These are phyloP conservation scores for Tilletiopsis washingtonensis DNA, from an alignment of 1,284 basidiomycete genomes.

Conservation along the genomic window DNA sequence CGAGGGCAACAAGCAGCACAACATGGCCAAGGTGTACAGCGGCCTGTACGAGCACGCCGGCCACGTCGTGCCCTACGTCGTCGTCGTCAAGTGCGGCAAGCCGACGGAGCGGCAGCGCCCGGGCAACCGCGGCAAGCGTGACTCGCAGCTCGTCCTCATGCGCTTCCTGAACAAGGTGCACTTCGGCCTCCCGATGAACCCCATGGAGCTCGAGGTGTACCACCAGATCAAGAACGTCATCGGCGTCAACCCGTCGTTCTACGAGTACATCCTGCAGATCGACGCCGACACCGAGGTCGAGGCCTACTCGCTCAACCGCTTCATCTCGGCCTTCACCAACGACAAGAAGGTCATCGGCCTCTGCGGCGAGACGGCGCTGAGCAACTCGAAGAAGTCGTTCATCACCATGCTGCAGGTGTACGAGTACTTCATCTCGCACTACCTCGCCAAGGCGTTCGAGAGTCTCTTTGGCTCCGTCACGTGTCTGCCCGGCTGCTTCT, in stretches of 20 bases:
- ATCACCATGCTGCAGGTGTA: slow-evolving; percentile 94
- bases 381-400: slow-evolving; percentile 84
- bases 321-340: slow-evolving; percentile 75
- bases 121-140: slow-evolving; percentile 63
- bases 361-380: slow-evolving; percentile 83
- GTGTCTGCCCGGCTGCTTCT: slow-evolving; percentile 69
- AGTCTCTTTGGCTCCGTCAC: slow-evolving; percentile 93
- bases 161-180: slow-evolving; percentile 98
- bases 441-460: slow-evolving; percentile 97
- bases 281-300: slow-evolving; percentile 90
- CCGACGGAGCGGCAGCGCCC: slow-evolving; percentile 86
- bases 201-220: slow-evolving; percentile 91
- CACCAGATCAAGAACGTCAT: slow-evolving; percentile 99
- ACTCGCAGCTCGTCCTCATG: slow-evolving; percentile 93
- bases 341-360: slow-evolving; percentile 89
- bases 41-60: slow-evolving; percentile 89
- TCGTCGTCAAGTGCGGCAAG: slow-evolving; percentile 93
- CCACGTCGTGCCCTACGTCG: slow-evolving; percentile 91
- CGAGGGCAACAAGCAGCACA: slow-evolving; percentile 90
- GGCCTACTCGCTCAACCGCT: slow-evolving; percentile 72
- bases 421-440: slow-evolving; percentile 51
- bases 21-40: slow-evolving; percentile 97
- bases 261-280: slow-evolving; percentile 92
- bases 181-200: slow-evolving; percentile 93
- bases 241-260: slow-evolving; percentile 95